Conservation (phyloP, 139 green algal species). For the Nannochloris sp. region DNA sequence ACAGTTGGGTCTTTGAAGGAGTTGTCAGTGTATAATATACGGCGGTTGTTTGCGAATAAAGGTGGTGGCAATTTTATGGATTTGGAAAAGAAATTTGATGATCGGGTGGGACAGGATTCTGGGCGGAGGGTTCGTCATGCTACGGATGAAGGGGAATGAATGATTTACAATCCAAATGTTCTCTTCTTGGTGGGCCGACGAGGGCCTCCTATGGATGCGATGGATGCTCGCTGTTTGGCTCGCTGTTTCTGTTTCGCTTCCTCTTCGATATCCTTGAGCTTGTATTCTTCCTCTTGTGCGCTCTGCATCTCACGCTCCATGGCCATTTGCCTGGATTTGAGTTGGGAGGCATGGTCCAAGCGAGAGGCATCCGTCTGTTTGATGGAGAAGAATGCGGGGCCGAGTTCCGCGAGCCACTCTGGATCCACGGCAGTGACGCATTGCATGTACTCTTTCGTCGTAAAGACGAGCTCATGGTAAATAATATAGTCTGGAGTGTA, state of each 20-base stretch:
- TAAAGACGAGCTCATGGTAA: conserved; percentile 96
- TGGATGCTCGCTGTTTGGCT: conserved; percentile 41
- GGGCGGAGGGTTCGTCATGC: background rate
- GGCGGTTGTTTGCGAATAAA: conserved; percentile 40
- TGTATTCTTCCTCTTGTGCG: conserved; percentile 19
- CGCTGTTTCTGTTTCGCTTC: conserved; percentile 26
- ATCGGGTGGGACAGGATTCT: background rate
- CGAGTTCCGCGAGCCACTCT: conserved; percentile 94
- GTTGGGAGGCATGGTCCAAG: conserved; percentile 56
- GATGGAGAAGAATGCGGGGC: conserved; percentile 97
- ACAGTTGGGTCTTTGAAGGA: conserved; percentile 58
- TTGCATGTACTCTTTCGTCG: conserved; percentile 97
- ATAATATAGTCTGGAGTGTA: conserved; percentile 97
- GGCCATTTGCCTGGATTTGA: conserved; percentile 46
- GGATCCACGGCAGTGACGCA: conserved; percentile 96
- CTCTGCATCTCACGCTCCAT: conserved; percentile 71
- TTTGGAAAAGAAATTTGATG: conserved; percentile 16
- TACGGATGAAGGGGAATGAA: conserved; percentile 1
- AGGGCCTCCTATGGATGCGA: conserved; percentile 57
- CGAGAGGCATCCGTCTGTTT: conserved; percentile 75
- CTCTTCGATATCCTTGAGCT: background rate
- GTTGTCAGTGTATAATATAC: conserved; percentile 78
- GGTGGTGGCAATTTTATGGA: conserved; percentile 54
- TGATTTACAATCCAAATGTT: conserved; percentile 30
- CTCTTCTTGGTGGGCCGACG: conserved; percentile 6